Conservation (phyloP, 441 rosid genomes). For the Aleurites moluccanus region DNA sequence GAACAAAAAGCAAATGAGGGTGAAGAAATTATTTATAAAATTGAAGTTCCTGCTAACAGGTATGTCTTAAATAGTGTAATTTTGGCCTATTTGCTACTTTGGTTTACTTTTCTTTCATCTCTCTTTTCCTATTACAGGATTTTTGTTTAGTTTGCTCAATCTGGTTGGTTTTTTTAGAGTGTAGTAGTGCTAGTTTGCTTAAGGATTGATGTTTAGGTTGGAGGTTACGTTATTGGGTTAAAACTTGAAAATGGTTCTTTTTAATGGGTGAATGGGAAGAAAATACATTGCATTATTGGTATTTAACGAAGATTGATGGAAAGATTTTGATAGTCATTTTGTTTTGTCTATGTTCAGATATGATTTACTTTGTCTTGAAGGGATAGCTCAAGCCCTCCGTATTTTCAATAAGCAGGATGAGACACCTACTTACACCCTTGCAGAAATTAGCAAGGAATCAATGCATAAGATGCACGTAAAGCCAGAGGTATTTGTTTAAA, state of each 20-base stretch:
- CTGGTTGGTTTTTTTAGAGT: not conserved
- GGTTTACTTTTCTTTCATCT: not conserved
- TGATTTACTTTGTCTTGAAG: constrained; percentile 96
- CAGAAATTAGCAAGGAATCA: constrained; percentile 46
- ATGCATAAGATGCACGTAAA: constrained; percentile 74
- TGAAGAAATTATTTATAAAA: constrained; percentile 79
- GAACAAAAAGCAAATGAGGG: constrained; percentile 57
- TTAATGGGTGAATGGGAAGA: not conserved
- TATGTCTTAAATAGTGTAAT: constrained; percentile 9
- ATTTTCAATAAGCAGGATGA: constrained; percentile 66
- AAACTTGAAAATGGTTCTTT: not conserved
- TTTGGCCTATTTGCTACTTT: not conserved
- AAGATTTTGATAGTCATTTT: constrained; percentile 10
- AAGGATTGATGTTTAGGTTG: not conserved
- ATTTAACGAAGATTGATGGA: not conserved
- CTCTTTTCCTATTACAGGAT: not conserved
- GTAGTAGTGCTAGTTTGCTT: not conserved
- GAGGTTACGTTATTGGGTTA: not conserved
- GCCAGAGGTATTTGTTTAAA: constrained; percentile 51
- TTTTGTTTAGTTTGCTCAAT: not conserved
- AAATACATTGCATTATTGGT: not conserved
- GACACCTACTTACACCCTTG: constrained; percentile 52
- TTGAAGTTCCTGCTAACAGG: constrained; percentile 93
- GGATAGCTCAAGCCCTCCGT: constrained; percentile 90
- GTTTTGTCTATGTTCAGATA: constrained; percentile 46